Percentiles rank a stretch among this genome's conserved stretches.
phyloP scores from a whole-genome alignment of 176 grass and related monocot genomes.

The Eragrostis nindensis region DNA sequence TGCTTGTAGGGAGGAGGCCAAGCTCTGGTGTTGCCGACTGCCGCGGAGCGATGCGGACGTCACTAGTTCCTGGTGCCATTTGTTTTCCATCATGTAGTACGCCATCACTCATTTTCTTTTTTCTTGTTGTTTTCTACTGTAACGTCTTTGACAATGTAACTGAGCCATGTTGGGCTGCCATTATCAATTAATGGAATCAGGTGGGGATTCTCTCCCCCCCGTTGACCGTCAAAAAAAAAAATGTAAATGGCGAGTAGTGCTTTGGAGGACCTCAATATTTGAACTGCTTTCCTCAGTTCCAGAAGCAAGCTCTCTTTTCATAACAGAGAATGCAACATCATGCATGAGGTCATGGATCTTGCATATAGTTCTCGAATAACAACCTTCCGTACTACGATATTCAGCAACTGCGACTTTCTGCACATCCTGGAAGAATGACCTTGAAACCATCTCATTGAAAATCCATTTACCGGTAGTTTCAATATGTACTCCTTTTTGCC shows the following conservation, averaged over 20 bases:
- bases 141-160: too few relatives aligned
- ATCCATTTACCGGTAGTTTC: background rate
- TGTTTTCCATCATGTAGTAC: too few relatives aligned
- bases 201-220: too few relatives aligned
- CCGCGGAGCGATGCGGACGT: too few relatives aligned
- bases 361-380: background rate
- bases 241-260: background rate
- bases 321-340: constrained; percentile 26
- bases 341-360: constrained; percentile 43
- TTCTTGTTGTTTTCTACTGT: too few relatives aligned
- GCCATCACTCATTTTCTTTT: too few relatives aligned
- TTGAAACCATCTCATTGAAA: constrained; percentile 6
- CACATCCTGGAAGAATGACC: constrained; percentile 36
- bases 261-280: background rate
- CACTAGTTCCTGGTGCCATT: too few relatives aligned
- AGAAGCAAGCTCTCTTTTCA: background rate
- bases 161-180: too few relatives aligned
- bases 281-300: background rate
- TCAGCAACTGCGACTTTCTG: background rate
- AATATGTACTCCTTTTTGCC: background rate
- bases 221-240: too few relatives aligned
- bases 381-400: background rate
- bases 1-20: too few relatives aligned
- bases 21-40: too few relatives aligned
- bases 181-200: too few relatives aligned